phyloP scores from a whole-genome alignment of 2,329 filamentous ascomycete species.

The Rhynchosporium graminicola region DNA sequence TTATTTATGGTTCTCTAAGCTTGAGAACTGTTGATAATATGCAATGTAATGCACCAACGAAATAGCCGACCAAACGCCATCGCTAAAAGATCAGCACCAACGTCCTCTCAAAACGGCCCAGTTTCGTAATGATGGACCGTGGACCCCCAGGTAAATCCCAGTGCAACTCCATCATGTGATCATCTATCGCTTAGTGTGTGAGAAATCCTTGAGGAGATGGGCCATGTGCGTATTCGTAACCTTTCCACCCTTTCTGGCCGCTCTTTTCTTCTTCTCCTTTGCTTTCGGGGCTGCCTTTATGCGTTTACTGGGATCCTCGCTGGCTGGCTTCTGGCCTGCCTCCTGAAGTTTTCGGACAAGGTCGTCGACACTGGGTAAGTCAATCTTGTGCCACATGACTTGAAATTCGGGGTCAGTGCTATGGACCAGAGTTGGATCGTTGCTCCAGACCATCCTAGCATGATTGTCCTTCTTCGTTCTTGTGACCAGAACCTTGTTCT shows the following conservation, averaged over 20 bases:
- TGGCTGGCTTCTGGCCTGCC: constrained; percentile 43
- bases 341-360: constrained; percentile 45
- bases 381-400: constrained; percentile 78
- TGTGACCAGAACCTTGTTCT: constrained; percentile 80
- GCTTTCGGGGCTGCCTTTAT: constrained; percentile 40
- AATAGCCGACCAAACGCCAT: constrained; percentile 39
- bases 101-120: constrained; percentile 14
- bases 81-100: constrained; percentile 28
- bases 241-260: constrained; percentile 40
- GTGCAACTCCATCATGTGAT: neutral
- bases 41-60: neutral
- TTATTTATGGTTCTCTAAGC: constrained; percentile 3
- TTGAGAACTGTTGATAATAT: neutral
- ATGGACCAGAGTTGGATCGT: constrained; percentile 77
- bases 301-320: constrained; percentile 43
- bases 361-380: constrained; percentile 59
- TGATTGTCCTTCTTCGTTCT: constrained; percentile 91
- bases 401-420: constrained; percentile 81
- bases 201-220: constrained; percentile 40
- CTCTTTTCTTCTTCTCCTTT: constrained; percentile 43
- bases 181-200: constrained; percentile 35
- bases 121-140: constrained; percentile 5
- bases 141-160: neutral
- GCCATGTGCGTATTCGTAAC: constrained; percentile 42
- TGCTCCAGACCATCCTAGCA: constrained; percentile 83